Conservation (phyloP, 805 yeast species). For the Ogataea methanolica region DNA sequence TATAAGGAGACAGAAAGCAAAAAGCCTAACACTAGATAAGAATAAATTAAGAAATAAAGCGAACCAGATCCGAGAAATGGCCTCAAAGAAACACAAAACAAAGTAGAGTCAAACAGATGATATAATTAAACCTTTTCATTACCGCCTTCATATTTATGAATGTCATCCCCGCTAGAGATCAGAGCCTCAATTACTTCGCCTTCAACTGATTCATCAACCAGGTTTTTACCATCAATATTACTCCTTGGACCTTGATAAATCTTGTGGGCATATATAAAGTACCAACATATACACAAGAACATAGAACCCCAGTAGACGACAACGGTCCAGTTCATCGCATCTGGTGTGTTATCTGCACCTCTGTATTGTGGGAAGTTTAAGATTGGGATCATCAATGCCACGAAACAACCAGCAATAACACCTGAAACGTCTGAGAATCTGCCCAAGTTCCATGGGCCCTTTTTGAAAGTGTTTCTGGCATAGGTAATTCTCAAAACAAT, state of each 20-base stretch:
- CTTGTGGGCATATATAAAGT: slow-evolving; percentile 46
- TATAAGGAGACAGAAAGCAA: too few relatives aligned
- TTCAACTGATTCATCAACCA: slow-evolving; percentile 42
- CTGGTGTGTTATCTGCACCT: slow-evolving; percentile 30
- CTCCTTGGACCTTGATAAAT: slow-evolving; percentile 52
- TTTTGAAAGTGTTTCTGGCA: slow-evolving; percentile 45
- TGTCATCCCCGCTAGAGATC: neutral
- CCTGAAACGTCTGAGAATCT: slow-evolving; percentile 43
- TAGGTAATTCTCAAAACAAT: slow-evolving; percentile 54
- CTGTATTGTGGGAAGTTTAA: slow-evolving; percentile 50
- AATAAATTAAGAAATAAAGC: too few relatives aligned
- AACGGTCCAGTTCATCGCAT: slow-evolving; percentile 57
- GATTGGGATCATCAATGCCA: slow-evolving; percentile 51
- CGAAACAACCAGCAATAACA: slow-evolving; percentile 41
- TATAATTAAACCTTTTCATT: neutral
- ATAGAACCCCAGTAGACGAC: slow-evolving; percentile 58
- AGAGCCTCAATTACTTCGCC: slow-evolving; percentile 25
- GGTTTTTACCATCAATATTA: neutral
- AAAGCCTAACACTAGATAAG: too few relatives aligned
- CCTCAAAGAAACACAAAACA: neutral
- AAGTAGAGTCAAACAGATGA: neutral
- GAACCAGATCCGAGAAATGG: too few relatives aligned
- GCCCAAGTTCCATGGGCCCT: slow-evolving; percentile 67
- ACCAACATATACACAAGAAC: slow-evolving; percentile 45
- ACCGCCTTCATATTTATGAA: neutral